phyloP scores from a whole-genome alignment of 306 rosid species.

The Vigna angularis region DNA sequence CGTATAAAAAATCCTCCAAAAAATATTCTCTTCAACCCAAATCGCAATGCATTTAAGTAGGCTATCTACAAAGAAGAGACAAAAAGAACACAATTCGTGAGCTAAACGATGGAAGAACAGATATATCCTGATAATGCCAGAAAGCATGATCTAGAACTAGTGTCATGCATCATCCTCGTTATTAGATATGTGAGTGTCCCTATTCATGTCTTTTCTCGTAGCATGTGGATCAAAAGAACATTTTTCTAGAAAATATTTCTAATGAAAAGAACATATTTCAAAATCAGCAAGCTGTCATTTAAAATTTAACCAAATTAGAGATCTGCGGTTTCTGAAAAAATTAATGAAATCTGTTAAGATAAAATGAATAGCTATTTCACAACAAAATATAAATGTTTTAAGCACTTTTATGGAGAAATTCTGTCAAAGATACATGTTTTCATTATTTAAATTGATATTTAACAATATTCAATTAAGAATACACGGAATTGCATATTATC shows the following conservation, averaged over 20 bases:
- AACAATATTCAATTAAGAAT: conserved; percentile 15
- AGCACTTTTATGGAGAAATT: background rate
- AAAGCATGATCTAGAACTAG: conserved; percentile 32
- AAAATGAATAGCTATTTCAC: conserved; percentile 8
- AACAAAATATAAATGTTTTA: background rate
- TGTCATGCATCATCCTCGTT: conserved; percentile 11
- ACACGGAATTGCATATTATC: conserved; percentile 33
- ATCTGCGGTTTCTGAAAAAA: conserved; percentile 6
- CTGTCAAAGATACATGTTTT: background rate
- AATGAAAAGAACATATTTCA: conserved; percentile 18
- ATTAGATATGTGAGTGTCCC: conserved; percentile 1
- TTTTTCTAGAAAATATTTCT: conserved; percentile 10
- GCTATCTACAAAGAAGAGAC: conserved; percentile 64
- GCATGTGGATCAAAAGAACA: background rate
- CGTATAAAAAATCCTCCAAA: conserved; percentile 93
- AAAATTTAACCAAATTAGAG: background rate
- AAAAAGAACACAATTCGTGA: conserved; percentile 17
- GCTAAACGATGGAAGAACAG: conserved; percentile 22
- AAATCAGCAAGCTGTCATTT: background rate
- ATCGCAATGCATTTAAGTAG: conserved; percentile 77
- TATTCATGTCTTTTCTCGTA: background rate
- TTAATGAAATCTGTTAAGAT: background rate
- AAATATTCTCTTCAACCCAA: conserved; percentile 85
- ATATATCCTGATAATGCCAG: conserved; percentile 13
- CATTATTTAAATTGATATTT: background rate